Percentiles rank a stretch among this genome's conserved stretches.
Conservation (phyloP, 306 rosid species). For the Dalbergia cochinchinensis region DNA sequence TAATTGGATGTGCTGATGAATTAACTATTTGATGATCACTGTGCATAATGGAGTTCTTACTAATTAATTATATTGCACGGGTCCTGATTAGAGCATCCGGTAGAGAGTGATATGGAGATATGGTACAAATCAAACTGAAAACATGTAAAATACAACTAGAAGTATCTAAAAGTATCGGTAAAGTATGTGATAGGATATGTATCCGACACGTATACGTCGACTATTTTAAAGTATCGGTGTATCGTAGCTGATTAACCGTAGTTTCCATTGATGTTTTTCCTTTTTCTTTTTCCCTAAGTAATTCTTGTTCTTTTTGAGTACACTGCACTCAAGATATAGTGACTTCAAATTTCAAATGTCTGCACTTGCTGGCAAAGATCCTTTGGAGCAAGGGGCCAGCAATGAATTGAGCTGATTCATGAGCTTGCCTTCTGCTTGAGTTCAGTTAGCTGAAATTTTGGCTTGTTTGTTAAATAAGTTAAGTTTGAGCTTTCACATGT, state of each 20-base stretch:
- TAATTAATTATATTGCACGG: too few relatives aligned
- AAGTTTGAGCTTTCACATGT: background rate
- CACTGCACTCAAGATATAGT: background rate
- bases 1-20: background rate
- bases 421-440: background rate
- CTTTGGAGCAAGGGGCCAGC: background rate
- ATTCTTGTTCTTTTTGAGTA: conserved; percentile 4
- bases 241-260: background rate
- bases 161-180: too few relatives aligned
- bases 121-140: too few relatives aligned
- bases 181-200: too few relatives aligned
- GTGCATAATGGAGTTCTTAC: too few relatives aligned
- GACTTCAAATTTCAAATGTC: background rate
- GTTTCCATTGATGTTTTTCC: background rate
- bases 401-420: background rate
- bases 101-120: too few relatives aligned
- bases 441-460: background rate
- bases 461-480: background rate
- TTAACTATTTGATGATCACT: too few relatives aligned
- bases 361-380: background rate
- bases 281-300: background rate
- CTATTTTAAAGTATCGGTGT: too few relatives aligned
- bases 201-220: too few relatives aligned
- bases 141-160: too few relatives aligned
- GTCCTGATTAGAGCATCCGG: too few relatives aligned